These are phyloP conservation scores for Beauveria asiatica DNA, from an alignment of 2,329 filamentous ascomycete species.

Conservation along the genomic window DNA sequence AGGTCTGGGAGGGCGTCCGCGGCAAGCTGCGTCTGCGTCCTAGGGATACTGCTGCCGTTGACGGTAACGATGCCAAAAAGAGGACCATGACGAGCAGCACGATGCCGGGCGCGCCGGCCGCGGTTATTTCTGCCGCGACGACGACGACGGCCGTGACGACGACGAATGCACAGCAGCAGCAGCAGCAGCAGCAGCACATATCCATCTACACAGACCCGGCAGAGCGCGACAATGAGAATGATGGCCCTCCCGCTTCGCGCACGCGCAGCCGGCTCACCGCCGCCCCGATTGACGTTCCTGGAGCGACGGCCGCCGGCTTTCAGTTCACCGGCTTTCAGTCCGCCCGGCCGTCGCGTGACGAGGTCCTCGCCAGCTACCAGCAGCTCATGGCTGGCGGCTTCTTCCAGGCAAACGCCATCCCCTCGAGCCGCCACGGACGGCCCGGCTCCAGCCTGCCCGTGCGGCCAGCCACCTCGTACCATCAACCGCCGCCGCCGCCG, in stretches of 20 bases:
- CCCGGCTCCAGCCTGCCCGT: conserved; percentile 11
- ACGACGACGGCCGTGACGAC: conserved; percentile 7
- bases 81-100: conserved; percentile 13
- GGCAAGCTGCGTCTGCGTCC: conserved; percentile 22
- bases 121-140: background rate
- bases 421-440: conserved; percentile 39
- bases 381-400: conserved; percentile 49
- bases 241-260: background rate
- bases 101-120: background rate
- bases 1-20: conserved; percentile 31
- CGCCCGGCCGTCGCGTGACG: conserved; percentile 33
- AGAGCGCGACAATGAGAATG: background rate
- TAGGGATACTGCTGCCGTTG: background rate
- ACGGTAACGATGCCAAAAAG: conserved; percentile 8
- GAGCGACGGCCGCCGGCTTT: background rate
- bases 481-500: conserved; percentile 5
- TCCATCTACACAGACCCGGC: background rate
- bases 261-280: conserved; percentile 10
- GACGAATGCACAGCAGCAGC: background rate
- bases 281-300: conserved; percentile 1
- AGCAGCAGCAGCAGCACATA: background rate
- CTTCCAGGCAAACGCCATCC: conserved; percentile 50
- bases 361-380: conserved; percentile 48
- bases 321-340: conserved; percentile 8
- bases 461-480: conserved; percentile 9